A percentile compares a stretch with the other conserved stretches of the same genome.
Conservation (phyloP, 768 basidiomycete species). For the Infundibulicybe gibba region DNA sequence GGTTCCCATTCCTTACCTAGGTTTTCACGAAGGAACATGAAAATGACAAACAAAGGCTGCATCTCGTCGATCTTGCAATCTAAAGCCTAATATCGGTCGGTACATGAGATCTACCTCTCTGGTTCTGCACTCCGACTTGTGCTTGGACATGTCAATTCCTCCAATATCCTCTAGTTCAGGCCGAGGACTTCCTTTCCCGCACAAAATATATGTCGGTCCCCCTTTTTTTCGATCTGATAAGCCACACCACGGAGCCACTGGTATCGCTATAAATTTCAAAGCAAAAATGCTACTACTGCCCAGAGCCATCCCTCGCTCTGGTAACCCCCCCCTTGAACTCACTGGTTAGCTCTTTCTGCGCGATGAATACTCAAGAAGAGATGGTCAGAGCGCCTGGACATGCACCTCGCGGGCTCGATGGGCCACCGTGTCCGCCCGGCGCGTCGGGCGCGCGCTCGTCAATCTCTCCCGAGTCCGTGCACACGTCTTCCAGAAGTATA, state of each 20-base stretch:
- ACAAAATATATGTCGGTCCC: constrained; percentile 19
- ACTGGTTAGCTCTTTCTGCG: too few relatives aligned
- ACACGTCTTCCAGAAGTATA: constrained; percentile 21
- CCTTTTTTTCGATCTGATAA: constrained; percentile 18
- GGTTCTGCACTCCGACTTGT: constrained; percentile 14
- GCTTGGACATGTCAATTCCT: neutral
- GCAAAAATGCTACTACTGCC: too few relatives aligned
- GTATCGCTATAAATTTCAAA: constrained; percentile 23
- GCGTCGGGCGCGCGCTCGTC: constrained; percentile 1
- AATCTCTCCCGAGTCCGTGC: neutral
- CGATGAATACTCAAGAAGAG: too few relatives aligned
- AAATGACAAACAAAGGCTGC: constrained; percentile 17
- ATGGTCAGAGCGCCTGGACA: too few relatives aligned
- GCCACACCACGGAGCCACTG: constrained; percentile 16
- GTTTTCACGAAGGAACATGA: constrained; percentile 11
- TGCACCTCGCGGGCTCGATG: too few relatives aligned
- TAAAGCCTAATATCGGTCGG: constrained; percentile 21
- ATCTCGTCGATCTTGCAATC: constrained; percentile 34
- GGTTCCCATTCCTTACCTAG: constrained; percentile 12
- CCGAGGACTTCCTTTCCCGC: constrained; percentile 22
- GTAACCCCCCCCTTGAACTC: too few relatives aligned
- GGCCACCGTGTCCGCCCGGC: neutral
- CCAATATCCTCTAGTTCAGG: constrained; percentile 13
- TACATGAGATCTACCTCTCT: constrained; percentile 22
- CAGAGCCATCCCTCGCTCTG: too few relatives aligned